phyloP scores from a whole-genome alignment of 495 filamentous ascomycete species.

The Lineolata rhizophorae region DNA sequence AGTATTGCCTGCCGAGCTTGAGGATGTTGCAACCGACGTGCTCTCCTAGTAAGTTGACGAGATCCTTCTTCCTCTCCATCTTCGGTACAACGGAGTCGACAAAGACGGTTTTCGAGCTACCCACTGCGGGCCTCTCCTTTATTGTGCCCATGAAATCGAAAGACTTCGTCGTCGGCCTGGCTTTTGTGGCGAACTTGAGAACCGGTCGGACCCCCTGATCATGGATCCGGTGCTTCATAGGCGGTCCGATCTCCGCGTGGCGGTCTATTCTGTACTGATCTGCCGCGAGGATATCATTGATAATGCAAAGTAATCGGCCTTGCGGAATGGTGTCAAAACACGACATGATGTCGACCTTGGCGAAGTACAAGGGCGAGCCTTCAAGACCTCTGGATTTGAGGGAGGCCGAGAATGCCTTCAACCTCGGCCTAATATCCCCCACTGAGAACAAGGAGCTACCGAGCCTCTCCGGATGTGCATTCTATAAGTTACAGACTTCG shows the following conservation, averaged over 20 bases:
- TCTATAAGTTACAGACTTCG: constrained; percentile 19
- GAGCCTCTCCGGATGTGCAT: constrained; percentile 33
- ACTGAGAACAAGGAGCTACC: constrained; percentile 64
- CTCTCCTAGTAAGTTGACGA: constrained; percentile 49
- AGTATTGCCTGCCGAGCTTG: too few relatives aligned
- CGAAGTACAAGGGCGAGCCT: constrained; percentile 44
- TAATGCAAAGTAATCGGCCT: constrained; percentile 38
- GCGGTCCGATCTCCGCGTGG: constrained; percentile 47
- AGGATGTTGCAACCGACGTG: constrained; percentile 70
- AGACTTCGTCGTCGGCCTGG: constrained; percentile 24
- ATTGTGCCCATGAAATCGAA: constrained; percentile 33
- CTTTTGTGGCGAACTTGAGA: constrained; percentile 43
- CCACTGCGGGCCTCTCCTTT: constrained; percentile 13
- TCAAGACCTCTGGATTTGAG: constrained; percentile 12
- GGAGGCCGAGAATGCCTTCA: constrained; percentile 44
- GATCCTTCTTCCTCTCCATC: constrained; percentile 26
- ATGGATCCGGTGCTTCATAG: too few relatives aligned
- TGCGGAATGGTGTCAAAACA: constrained; percentile 96
- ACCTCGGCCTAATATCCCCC: constrained; percentile 53
- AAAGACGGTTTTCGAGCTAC: constrained; percentile 39
- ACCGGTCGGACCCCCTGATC: too few relatives aligned
- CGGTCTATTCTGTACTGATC: constrained; percentile 48
- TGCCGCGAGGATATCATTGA: constrained; percentile 39
- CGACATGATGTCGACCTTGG: constrained; percentile 74
- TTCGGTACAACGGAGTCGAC: constrained; percentile 36